Conservation (phyloP, 139 green algal species). For the Ulvella scutata region DNA sequence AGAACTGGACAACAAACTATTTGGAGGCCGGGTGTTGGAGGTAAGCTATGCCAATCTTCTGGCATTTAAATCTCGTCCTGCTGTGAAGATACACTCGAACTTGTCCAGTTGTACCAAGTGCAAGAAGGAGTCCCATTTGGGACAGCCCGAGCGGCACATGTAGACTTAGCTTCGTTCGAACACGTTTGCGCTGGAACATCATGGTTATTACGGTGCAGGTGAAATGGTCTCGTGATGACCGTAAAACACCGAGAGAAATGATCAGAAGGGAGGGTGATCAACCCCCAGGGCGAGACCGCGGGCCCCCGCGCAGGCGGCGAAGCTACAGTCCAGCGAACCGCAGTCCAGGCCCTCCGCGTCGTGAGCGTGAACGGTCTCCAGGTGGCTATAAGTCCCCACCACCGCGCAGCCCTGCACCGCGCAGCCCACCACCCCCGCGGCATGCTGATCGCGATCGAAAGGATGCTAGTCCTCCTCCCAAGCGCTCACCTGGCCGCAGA, state of each 20-base stretch:
- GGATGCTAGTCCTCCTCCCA: too few relatives aligned
- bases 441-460: too few relatives aligned
- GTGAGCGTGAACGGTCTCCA: too few relatives aligned
- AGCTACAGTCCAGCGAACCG: slow-evolving; percentile 3
- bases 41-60: neutral
- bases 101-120: neutral
- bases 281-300: neutral
- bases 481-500: too few relatives aligned
- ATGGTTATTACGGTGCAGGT: neutral
- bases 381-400: too few relatives aligned
- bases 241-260: neutral
- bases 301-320: neutral
- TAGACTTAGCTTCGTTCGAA: neutral
- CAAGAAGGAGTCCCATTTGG: neutral
- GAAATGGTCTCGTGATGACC: neutral
- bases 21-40: neutral
- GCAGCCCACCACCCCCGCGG: too few relatives aligned
- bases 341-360: too few relatives aligned
- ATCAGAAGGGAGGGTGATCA: neutral
- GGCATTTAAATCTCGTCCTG: too few relatives aligned
- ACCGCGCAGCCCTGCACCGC: too few relatives aligned
- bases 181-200: neutral
- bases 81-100: too few relatives aligned
- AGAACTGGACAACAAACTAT: neutral
- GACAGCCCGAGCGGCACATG: neutral